Base-by-base conservation (phyloP, 495 filamentous ascomycete genomes). In the Sordaria brevicollis region DNA sequence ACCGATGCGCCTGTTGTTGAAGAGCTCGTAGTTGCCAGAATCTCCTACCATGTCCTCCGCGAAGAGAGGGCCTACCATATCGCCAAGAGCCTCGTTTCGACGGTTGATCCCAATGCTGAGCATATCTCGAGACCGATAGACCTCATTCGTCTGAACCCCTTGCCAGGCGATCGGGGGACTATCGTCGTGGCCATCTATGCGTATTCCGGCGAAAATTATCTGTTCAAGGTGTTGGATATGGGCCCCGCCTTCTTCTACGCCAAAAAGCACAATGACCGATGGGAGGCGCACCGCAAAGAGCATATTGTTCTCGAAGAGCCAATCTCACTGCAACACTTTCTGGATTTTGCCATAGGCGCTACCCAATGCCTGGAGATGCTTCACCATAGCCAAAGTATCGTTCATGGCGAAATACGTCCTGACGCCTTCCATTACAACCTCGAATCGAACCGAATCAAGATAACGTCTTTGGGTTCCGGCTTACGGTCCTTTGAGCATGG, bases 341-440 rank as follows among this genome's bases (percentile, higher is more conserved):
- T 97, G 2, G 91, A 94, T 74, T 96, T 97, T 76, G 93, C 93
- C 15, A 89, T 96, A 69, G 93, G 93, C 31, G 92, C 93, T 7
- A 87, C 90, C 17, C 89, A 94, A 74, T 95, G 92, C 74, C 76
- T 93, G 49, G 93, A 97, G 77, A 89, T 95, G 34, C 75, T 97
- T 15, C 93, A 97, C 73, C 91, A 96, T 80, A 90, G 91, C 2
- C 85, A 93, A 41, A 88, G 89, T 54, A 88, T 92, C 19, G 88
- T 96, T 1, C 93, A 97, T 75, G 93, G 93, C 66, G 93, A 97
- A 77, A 87, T 97, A 43, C 86, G 93, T 29, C 90, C 87, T 0
- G 93, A 97, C 80, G 91, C 93, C 0, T 97, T 96, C 76, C 92
- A 96, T 74, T 94, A 90, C 80, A 88, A 89, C 74, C 75, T 83